Evolutionary conservation across 805 yeast species (phyloP), one percentile per base, ranked within the genome.

Genomic region (Cyberlindnera veronae): DNA sequence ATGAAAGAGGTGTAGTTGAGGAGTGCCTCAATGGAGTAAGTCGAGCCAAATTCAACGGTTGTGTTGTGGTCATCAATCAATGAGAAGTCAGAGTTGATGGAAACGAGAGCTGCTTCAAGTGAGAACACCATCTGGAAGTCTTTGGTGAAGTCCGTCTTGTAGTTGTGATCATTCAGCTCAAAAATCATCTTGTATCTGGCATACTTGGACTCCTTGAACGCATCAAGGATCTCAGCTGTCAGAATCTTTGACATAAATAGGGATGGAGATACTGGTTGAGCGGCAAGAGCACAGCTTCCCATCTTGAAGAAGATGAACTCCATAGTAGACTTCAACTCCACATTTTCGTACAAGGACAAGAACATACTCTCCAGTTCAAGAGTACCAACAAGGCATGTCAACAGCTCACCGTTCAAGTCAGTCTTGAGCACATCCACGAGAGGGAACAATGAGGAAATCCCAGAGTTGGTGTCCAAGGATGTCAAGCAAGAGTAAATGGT

Each of bases 81-180:
- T 3, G 36, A 23, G 31, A 54, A 54, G 9, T 50, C 44, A 3
- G 29, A 30, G 19, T 37, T 38, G 32, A 46, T 44, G 18, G 27
- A 21, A 14, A n/a, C 18, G 14, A 39, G 45, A 6, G 54, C 34
- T 3, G 34, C 16, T 23, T 54, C 49, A 6, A 57, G 34, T 2
- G 45, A 29, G 2, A 47, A 28, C 1, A 44, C 23, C 35, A 51
- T 28, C 10, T 49, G 53, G 19, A 36, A 51, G 21, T 57, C 58
- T 8, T 32, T 41, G 7, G n/a, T 15, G 33, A 43, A 49, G 26
- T 55, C 46, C 3, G 38, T 39, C 22, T 48, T 51, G 23, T 44
- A 35, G 39, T 57, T 55, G 22, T 57, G 58, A 31, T 57, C 60
- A 34, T 55, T 44, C 5, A 50, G 34, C 31, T 57, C 61, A 45